These are phyloP conservation scores for Thraustochytrium aureum DNA, from an alignment of 352 stramenopile genomes.

Conservation along the genomic window DNA sequence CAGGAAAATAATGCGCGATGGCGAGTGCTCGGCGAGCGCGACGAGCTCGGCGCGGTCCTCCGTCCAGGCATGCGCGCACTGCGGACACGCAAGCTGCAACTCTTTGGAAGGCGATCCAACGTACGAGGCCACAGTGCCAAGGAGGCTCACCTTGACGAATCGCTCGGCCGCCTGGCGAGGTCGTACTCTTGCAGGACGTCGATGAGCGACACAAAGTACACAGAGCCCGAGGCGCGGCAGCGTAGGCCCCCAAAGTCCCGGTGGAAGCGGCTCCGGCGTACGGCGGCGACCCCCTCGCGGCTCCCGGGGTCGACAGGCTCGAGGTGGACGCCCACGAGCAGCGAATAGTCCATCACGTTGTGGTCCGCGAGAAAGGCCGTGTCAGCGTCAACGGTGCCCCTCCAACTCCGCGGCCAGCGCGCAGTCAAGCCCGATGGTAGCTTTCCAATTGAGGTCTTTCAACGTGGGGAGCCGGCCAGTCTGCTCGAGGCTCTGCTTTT, in stretches of 20 bases:
- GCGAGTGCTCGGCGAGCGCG: neutral
- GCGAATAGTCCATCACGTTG: slow-evolving; percentile 86
- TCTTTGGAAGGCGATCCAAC: neutral
- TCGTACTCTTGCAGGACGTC: slow-evolving; percentile 61
- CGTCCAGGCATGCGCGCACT: slow-evolving; percentile 19
- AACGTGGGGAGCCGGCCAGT: slow-evolving; percentile 47
- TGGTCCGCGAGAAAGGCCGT: slow-evolving; percentile 75
- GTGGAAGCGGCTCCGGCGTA: slow-evolving; percentile 47
- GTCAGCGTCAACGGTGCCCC: slow-evolving; percentile 75
- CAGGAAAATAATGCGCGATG: neutral
- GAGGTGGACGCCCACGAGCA: slow-evolving; percentile 81
- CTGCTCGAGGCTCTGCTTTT: slow-evolving; percentile 3
- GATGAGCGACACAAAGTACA: slow-evolving; percentile 60
- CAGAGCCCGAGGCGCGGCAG: neutral
- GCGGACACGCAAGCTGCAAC: slow-evolving; percentile 9
- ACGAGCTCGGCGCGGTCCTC: neutral
- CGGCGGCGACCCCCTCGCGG: neutral
- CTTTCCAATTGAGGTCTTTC: slow-evolving; percentile 54
- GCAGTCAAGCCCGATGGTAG: neutral
- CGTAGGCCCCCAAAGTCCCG: slow-evolving; percentile 29
- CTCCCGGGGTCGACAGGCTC: slow-evolving; percentile 55
- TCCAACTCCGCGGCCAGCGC: neutral
- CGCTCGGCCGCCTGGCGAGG: slow-evolving; percentile 54
- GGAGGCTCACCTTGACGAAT: slow-evolving; percentile 30
- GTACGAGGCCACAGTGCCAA: slow-evolving; percentile 4